These are phyloP conservation scores for Penstemon barbatus DNA, from an alignment of 257 asterid genomes.

Conservation along the genomic window DNA sequence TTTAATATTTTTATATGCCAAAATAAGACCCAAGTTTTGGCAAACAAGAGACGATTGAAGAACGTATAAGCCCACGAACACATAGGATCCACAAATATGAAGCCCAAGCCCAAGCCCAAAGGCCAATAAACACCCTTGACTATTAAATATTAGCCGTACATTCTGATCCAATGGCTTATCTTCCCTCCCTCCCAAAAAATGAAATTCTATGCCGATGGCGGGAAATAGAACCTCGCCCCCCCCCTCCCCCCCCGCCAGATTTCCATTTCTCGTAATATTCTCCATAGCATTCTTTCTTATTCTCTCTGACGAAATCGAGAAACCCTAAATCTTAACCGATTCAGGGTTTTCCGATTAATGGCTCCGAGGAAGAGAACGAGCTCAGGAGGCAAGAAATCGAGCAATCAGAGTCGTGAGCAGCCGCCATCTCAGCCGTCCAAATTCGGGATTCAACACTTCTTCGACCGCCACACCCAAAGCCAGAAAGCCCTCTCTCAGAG, in stretches of 20 bases:
- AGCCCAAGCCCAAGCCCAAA: conserved; percentile 23
- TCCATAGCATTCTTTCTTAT: not conserved
- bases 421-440: conserved; percentile 70
- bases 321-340: conserved; percentile 2
- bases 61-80: not conserved
- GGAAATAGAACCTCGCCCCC: conserved; percentile 23
- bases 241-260: not conserved
- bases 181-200: conserved; percentile 32
- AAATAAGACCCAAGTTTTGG: too few relatives aligned
- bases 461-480: conserved; percentile 75
- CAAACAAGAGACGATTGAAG: too few relatives aligned
- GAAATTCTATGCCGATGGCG: conserved; percentile 29
- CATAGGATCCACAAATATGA: not conserved
- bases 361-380: conserved; percentile 72
- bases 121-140: not conserved
- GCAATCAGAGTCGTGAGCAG: conserved; percentile 39
- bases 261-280: conserved; percentile 3
- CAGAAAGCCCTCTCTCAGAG: conserved; percentile 47
- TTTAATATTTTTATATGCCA: too few relatives aligned
- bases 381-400: conserved; percentile 64
- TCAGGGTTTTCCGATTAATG: conserved; percentile 40
- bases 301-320: conserved; percentile 2
- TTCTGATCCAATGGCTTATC: conserved; percentile 32
- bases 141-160: conserved; percentile 25
- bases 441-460: conserved; percentile 93